These are phyloP conservation scores for Leishmania aethiopica DNA, from an alignment of 208 protist species.

Conservation along the genomic window DNA sequence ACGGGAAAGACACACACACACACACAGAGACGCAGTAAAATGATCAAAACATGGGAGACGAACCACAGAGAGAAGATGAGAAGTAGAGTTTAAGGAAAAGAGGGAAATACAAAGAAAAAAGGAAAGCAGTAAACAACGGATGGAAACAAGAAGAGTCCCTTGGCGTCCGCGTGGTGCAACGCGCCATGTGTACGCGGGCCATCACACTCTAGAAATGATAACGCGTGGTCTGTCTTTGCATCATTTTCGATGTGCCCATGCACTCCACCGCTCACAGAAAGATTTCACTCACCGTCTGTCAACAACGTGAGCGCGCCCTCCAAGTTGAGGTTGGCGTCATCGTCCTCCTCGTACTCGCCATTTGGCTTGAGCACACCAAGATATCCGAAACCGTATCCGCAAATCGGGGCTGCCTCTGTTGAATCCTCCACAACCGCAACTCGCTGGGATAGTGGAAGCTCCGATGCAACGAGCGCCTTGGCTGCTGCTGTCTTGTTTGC, in stretches of 20 bases:
- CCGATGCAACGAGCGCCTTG: constrained; percentile 54
- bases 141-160: not conserved
- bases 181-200: not conserved
- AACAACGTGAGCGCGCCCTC: constrained; percentile 60
- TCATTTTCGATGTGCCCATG: not conserved
- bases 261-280: not conserved
- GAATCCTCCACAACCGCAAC: constrained; percentile 27
- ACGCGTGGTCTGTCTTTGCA: not conserved
- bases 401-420: constrained; percentile 38
- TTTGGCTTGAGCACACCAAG: constrained; percentile 73
- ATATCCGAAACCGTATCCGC: constrained; percentile 85
- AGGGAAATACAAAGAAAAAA: not conserved
- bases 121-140: not conserved
- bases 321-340: constrained; percentile 53
- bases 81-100: not conserved
- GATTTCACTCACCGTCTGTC: constrained; percentile 38
- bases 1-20: not conserved
- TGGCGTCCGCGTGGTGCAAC: not conserved
- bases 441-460: constrained; percentile 45
- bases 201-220: not conserved
- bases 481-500: constrained; percentile 38
- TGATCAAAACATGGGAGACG: not conserved
- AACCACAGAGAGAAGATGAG: not conserved
- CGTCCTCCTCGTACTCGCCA: constrained; percentile 79
- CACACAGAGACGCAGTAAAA: not conserved